Base-by-base conservation (phyloP, 345 rosid species). In the Pistacia atlantica region DNA sequence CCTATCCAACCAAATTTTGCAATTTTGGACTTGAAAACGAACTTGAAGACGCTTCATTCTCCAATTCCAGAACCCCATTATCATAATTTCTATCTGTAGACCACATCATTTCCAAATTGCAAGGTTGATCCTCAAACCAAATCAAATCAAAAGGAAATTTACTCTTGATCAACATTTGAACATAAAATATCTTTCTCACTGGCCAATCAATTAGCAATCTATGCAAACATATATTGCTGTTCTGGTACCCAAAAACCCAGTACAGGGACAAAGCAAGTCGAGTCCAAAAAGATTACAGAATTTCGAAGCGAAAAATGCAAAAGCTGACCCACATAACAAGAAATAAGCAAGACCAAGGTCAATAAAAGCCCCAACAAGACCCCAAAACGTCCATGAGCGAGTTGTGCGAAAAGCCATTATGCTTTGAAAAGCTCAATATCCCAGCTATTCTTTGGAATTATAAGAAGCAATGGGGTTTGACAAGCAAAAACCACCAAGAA, bases 261-360 rank as follows among this genome's bases (percentile, higher is more conserved):
- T 75, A 75, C 91, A 89, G 9, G 90, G 89, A 82, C 92, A 91
- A 13, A 95, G 97, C 78, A 90, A 31, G 74, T n/a, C 75, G 57
- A 82, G 56, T 63, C 93, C 90, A 67, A 91, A 75, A 54, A 74
- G 8, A 63, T 59, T 52, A 66, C 83, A 77, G 67, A 93, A 84
- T 79, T 84, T 92, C 0, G 87, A 87, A 72, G 77, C 82, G 8
- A 89, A 62, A 75, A 78, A 93, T 16, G 81, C 81, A 35, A 87
- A 77, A 63, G 85, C 70, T n/a, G 95, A 87, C 69, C 62, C 83
- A 71, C 90, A 93, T 3, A 95, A 83, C 72, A 93, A 90, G 73
- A 84, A 67, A 78, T 83, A 88, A 75, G 91, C 91, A 78, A 95
- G 54, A 42, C 78, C 75, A 59, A 95, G 90, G 75, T 92, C 91